phyloP scores from a whole-genome alignment of 2,329 filamentous ascomycete genomes.

The Cytospora piceae region DNA sequence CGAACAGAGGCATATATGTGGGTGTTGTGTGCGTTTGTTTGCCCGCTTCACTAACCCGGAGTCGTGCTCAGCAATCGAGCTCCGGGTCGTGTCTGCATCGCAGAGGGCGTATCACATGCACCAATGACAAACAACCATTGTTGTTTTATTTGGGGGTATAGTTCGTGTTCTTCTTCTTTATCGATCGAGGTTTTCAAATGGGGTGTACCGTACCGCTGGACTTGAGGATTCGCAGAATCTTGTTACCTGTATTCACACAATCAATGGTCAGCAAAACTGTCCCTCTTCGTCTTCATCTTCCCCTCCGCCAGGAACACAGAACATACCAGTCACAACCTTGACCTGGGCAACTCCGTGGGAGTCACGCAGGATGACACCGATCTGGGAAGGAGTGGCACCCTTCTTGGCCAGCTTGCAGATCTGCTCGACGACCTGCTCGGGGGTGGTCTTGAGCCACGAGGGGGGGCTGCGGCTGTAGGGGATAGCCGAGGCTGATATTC shows the following conservation, averaged over 20 bases:
- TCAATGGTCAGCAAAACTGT: constrained; percentile 43
- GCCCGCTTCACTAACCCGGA: constrained; percentile 24
- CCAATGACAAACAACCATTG: not conserved
- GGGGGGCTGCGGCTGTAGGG: constrained; percentile 94
- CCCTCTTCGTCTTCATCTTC: not conserved
- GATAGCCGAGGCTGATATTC: constrained; percentile 92
- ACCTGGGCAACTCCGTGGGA: constrained; percentile 98
- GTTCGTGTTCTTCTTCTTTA: not conserved
- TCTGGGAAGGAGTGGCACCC: constrained; percentile 97
- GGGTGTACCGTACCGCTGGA: constrained; percentile 79
- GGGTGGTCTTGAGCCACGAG: constrained; percentile 98
- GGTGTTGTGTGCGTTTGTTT: constrained; percentile 29
- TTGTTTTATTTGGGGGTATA: constrained; percentile 1
- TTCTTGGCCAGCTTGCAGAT: constrained; percentile 99
- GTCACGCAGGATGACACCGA: constrained; percentile 98
- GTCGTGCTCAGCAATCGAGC: constrained; percentile 28
- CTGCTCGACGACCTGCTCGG: constrained; percentile 97
- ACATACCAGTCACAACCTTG: constrained; percentile 92
- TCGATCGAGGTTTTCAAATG: not conserved
- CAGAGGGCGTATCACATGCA: constrained; percentile 23
- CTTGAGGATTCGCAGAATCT: constrained; percentile 99
- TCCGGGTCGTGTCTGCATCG: constrained; percentile 36
- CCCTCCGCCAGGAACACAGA: constrained; percentile 18
- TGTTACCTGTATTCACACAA: constrained; percentile 74
- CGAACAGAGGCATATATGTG: constrained; percentile 76